Base-by-base conservation (phyloP, 768 basidiomycete genomes). In the Psilocybe cyanescens region DNA sequence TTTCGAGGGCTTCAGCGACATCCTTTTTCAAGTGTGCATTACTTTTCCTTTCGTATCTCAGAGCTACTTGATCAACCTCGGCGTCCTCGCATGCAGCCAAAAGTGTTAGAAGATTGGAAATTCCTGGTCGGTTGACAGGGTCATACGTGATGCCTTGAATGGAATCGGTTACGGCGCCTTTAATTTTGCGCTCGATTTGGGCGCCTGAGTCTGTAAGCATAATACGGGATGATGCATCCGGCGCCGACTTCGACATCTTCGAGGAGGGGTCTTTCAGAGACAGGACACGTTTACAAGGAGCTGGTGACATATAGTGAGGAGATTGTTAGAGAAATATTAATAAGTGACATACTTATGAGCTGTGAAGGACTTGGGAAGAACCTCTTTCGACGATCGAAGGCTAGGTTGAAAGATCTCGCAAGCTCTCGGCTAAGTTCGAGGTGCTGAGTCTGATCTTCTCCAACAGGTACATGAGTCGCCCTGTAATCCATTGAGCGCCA, bases 191-290 rank as follows among this genome's bases (percentile, higher is more conserved):
- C 49, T 72, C 70, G 48, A 97, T 93, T 68, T 84, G 74, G 1
- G 75, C 66, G 8, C 83, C 72, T 0, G 84, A 75, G 71, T 98
- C 96, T 28, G 91, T 96, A 41, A 99, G 81, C 58, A 94, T 82
- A 70, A 98, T 94, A 28, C 95, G 90, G 0, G 95, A 96, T 14
- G 85, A 75, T 1, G 85, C 60, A 70, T 93, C 87, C 0, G 88
- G 89, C 0, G 94, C 83, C 0, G 96, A 98, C 74, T 98, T 98
- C 37, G 96, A 97, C 95, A 99, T 99, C 72, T 98, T 99, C 3
- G 88, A 83, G 0, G 81, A 78, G 0, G 95, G 92, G 71, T 95
- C 91, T 59, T 86, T 88, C 16, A 99, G 86, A 2, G 95, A 96
- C 28, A 97, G 84, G 16, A 98, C 82, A 6, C 95, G 87, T 71